Percentiles rank a stretch among this genome's conserved stretches.
Conservation (phyloP, 225 moss, liverwort and hornwort species). For the Takakia lepidozioides region DNA sequence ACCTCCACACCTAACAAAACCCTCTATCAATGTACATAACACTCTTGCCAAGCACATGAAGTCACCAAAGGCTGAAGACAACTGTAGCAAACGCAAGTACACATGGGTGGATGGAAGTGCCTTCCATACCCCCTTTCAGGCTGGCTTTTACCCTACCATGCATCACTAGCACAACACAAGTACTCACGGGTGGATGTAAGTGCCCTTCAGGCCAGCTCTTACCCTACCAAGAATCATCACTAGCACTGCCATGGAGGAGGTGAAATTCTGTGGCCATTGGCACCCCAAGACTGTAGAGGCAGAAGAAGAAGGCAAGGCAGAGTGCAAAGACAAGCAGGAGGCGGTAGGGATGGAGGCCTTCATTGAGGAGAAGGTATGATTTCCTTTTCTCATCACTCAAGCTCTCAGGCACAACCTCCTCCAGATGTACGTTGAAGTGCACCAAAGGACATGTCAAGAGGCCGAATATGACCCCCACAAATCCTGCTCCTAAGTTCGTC, state of each 20-base stretch:
- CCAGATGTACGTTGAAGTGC: conserved; percentile 73
- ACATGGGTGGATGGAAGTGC: no score
- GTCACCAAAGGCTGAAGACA: no score
- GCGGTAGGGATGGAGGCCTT: conserved; percentile 61
- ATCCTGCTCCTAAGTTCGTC: conserved; percentile 79
- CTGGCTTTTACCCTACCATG: no score
- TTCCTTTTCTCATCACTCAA: conserved; percentile 63
- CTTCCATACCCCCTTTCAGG: no score
- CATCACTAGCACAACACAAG: no score
- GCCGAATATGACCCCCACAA: conserved; percentile 62
- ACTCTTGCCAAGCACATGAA: no score
- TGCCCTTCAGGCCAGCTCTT: no score
- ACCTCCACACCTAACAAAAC: no score
- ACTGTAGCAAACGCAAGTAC: no score
- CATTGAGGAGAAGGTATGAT: conserved; percentile 66
- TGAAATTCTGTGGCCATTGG: conserved; percentile 62
- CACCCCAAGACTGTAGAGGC: conserved; percentile 60
- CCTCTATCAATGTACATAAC: no score
- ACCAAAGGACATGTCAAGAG: conserved; percentile 80
- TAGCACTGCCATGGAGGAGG: conserved; percentile 58
- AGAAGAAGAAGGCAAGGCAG: conserved; percentile 68
- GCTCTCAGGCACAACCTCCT: conserved; percentile 52
- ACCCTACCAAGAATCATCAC: conserved; percentile 61
- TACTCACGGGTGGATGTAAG: no score
- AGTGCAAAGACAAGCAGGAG: conserved; percentile 63